A percentile compares a stretch with the other conserved stretches of the same genome.
These are phyloP conservation scores for Aspergillus persii DNA, from an alignment of 2,329 filamentous ascomycete species.

Conservation along the genomic window DNA sequence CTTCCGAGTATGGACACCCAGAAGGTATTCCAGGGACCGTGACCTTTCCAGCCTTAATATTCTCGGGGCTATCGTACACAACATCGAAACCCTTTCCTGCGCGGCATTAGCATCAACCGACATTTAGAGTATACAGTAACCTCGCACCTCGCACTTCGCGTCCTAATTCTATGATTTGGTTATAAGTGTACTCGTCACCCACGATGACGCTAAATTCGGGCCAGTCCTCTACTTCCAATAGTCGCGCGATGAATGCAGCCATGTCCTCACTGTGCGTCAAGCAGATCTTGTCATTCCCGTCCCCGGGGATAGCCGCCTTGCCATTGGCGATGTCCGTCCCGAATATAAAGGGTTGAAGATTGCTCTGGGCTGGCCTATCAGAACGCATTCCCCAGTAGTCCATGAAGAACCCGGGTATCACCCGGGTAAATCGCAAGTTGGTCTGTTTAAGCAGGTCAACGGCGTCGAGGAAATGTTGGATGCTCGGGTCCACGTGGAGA, in stretches of 20 bases:
- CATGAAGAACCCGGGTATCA: constrained; percentile 47
- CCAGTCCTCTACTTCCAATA: constrained; percentile 47
- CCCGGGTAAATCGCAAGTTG: constrained; percentile 38
- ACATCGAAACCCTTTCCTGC: constrained; percentile 37
- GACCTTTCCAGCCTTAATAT: constrained; percentile 33
- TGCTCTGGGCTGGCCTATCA: constrained; percentile 26
- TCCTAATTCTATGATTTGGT: constrained; percentile 45
- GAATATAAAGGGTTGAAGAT: constrained; percentile 42
- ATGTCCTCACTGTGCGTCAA: constrained; percentile 54
- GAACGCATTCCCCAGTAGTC: constrained; percentile 47
- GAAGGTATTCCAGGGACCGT: constrained; percentile 32
- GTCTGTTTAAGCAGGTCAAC: constrained; percentile 31
- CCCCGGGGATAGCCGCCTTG: constrained; percentile 50
- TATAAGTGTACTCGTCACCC: constrained; percentile 46
- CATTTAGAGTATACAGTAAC: background rate
- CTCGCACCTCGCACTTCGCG: constrained; percentile 43
- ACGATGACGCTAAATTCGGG: constrained; percentile 36
- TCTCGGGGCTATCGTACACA: constrained; percentile 31
- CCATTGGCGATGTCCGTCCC: constrained; percentile 47
- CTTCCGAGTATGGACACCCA: constrained; percentile 13
- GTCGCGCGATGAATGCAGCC: constrained; percentile 45
- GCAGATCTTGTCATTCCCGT: constrained; percentile 44
- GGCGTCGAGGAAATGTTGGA: constrained; percentile 30
- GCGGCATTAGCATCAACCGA: background rate
- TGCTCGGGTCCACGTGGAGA: constrained; percentile 28